Evolutionary conservation across 2,329 filamentous ascomycete species (phyloP).

Genomic region (Westerdykella aurantiaca): DNA sequence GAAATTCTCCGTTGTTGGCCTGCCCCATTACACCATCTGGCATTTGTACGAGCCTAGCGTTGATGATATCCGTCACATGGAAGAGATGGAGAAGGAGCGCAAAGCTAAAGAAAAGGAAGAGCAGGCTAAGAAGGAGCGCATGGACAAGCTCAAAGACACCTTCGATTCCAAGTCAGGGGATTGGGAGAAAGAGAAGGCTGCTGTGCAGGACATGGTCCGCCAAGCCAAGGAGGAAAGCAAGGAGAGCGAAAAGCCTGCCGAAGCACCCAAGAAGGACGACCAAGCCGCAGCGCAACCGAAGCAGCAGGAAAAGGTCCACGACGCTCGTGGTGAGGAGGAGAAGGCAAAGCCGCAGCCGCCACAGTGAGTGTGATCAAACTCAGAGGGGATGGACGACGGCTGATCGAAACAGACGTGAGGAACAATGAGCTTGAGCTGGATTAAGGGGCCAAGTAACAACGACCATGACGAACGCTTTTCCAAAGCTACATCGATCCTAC

Average conservation of each 20-base stretch:
- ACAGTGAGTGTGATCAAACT: constrained; percentile 8
- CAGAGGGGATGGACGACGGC: not conserved
- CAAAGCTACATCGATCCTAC: constrained; percentile 1
- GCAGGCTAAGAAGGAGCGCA: constrained; percentile 62
- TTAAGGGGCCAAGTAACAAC: constrained; percentile 3
- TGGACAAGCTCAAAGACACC: constrained; percentile 72
- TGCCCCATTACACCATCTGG: constrained; percentile 98
- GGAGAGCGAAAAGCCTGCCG: constrained; percentile 37
- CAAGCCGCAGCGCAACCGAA: constrained; percentile 52
- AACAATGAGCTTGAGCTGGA: not conserved
- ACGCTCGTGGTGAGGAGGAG: constrained; percentile 13
- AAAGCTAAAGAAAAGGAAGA: constrained; percentile 76
- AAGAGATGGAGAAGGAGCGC: constrained; percentile 91
- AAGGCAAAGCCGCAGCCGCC: constrained; percentile 12
- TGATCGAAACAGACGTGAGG: constrained; percentile 4
- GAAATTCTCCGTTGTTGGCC: constrained; percentile 88
- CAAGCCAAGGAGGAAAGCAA: constrained; percentile 46
- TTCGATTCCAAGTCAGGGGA: constrained; percentile 72
- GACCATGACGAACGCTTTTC: constrained; percentile 9
- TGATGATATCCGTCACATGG: constrained; percentile 96
- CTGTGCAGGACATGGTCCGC: constrained; percentile 63
- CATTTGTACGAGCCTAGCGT: constrained; percentile 99
- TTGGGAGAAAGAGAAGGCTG: constrained; percentile 85
- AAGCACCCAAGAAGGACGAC: constrained; percentile 47
- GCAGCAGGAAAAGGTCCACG: constrained; percentile 13